Conservation (phyloP, 2,329 filamentous ascomycete species). For the Botrytis porri region DNA sequence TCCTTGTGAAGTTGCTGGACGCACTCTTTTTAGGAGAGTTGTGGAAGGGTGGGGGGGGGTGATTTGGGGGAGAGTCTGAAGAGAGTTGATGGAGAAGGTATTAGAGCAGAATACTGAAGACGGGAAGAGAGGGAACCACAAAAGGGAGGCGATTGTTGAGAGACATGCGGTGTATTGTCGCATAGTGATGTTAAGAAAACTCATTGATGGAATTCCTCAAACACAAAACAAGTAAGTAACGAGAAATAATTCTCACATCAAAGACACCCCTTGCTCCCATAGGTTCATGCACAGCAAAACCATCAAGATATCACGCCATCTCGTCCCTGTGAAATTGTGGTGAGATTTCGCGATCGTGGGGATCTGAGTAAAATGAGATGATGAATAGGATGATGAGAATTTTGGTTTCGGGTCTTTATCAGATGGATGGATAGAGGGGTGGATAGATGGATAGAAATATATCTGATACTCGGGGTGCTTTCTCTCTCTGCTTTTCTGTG, state of each 20-base stretch:
- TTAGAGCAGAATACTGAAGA: neutral
- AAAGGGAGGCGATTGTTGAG: neutral
- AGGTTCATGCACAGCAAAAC: fast-evolving
- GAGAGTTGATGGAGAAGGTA: neutral
- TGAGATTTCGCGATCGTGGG: neutral
- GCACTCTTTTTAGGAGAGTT: neutral
- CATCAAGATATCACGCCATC: neutral
- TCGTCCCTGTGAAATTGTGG: neutral
- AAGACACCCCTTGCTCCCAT: neutral
- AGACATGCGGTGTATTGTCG: neutral
- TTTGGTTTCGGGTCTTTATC: no score
- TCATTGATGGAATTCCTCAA: neutral
- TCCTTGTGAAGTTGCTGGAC: neutral
- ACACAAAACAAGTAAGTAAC: neutral
- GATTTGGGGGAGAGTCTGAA: neutral
- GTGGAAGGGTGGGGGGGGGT: neutral
- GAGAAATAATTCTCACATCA: fast-evolving
- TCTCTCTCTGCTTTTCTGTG: no score
- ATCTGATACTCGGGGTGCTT: no score
- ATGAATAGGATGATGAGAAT: neutral
- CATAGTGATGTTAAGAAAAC: no score
- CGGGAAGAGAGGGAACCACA: no score
- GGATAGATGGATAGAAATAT: no score
- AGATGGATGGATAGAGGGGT: no score
- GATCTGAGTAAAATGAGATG: neutral